These are phyloP conservation scores for Corinectria fuckeliana DNA, from an alignment of 2,329 filamentous ascomycete genomes.

Conservation along the genomic window DNA sequence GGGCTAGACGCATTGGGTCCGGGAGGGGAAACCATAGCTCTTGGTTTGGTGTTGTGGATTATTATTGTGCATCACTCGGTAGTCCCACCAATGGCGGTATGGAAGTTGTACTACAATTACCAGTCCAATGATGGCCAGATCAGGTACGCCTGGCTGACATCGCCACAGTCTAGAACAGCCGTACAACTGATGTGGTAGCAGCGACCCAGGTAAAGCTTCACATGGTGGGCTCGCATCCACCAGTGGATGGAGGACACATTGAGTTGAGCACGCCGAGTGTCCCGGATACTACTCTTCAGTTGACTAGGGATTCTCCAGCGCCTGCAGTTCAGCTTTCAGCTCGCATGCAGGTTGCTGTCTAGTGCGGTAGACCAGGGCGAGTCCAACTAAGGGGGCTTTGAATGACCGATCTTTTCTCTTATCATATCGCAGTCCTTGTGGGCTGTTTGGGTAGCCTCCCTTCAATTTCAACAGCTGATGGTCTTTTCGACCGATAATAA, in stretches of 20 bases:
- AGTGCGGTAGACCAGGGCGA: background rate
- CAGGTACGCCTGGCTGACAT: background rate
- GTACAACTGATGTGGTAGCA: background rate
- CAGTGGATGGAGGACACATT: background rate
- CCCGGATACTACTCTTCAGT: background rate
- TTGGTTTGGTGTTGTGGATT: too few relatives aligned
- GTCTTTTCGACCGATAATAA: background rate
- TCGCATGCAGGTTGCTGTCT: background rate
- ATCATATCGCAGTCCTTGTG: too few relatives aligned
- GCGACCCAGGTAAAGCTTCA: background rate
- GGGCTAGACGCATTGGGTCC: too few relatives aligned
- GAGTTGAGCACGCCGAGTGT: background rate
- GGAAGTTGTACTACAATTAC: background rate
- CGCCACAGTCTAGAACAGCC: background rate
- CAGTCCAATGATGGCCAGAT: background rate
- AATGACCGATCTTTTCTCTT: too few relatives aligned
- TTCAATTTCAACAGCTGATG: background rate
- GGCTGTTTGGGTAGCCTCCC: background rate
- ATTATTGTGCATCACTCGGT: background rate
- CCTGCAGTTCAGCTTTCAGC: background rate
- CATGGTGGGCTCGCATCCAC: background rate
- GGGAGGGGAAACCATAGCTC: too few relatives aligned
- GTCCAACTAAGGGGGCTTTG: background rate
- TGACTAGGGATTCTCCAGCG: background rate
- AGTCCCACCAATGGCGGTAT: background rate